Evolutionary conservation across 2,329 filamentous ascomycete species (phyloP), one percentile per base, ranked within the genome.

Genomic region (Didymella pinodella): DNA sequence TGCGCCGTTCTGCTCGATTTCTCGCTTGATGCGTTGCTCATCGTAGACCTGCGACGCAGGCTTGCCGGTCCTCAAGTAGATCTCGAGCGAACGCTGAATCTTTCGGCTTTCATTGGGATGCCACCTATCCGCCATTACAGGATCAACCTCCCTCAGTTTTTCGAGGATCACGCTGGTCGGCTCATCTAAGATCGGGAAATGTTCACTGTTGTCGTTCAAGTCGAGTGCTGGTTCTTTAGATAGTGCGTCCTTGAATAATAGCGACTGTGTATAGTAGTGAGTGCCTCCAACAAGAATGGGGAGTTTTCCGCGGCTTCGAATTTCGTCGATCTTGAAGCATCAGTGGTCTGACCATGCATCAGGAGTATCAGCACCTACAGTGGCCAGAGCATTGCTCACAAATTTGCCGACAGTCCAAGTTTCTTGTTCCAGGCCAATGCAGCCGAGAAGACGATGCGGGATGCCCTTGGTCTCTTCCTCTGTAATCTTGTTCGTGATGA

Each of bases 401-500:
- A 96, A 99, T 28, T 86, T 83, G 0, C 89, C 86, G 8, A 97
- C 90, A 4, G 87, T 88, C 93, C 94, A 98, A 0, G 93, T 88
- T 65, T 90, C 87, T 62, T 94, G 87, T 36, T 90, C 84, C 2
- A 95, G 80, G 6, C 86, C 83, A 54, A 98, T 89, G 63, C 88
- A 89, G 50, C 91, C 92, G 25, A 99, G 85, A 3, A 99, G 81
- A 76, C 99, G 94, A 74, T 99, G 95, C 4, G 90, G 90, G 11
- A 99, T 83, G 10, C 90, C 91, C 61, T 89, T 85, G 70, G 88
- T 88, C 75, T 98, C 94, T 20, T 87, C 83, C 0, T 73, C 51
- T 0, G 91, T 86, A 58, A 98, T 90, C 75, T 98, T 96, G 77
- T 99, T 99, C 26, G 95, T 99, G 67, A 98, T 94, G 64, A 98